These are phyloP conservation scores for Barnettozyma sp. DNA, from an alignment of 805 yeast species.

Conservation along the genomic window DNA sequence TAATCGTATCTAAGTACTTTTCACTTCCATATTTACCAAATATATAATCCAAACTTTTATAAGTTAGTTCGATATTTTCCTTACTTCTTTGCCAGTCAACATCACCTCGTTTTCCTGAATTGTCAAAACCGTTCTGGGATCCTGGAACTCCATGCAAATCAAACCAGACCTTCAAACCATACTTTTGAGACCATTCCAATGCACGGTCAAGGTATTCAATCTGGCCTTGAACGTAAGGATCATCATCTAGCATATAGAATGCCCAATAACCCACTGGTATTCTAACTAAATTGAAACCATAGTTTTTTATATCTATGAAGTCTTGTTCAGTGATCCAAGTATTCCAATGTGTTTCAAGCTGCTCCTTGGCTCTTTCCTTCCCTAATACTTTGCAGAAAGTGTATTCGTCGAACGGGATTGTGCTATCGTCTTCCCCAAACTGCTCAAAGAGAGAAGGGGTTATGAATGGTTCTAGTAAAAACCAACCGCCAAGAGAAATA, in stretches of 20 bases:
- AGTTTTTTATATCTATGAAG: slow-evolving; percentile 40
- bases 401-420: slow-evolving; percentile 56
- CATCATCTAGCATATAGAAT: slow-evolving; percentile 33
- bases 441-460: slow-evolving; percentile 54
- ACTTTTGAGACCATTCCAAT: slow-evolving; percentile 55
- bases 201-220: slow-evolving; percentile 57
- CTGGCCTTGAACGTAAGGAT: slow-evolving; percentile 65
- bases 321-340: slow-evolving; percentile 55
- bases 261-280: slow-evolving; percentile 85
- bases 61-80: slow-evolving; percentile 40
- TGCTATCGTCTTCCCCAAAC: slow-evolving; percentile 26
- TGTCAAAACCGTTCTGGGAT: slow-evolving; percentile 82
- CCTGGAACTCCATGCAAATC: slow-evolving; percentile 83
- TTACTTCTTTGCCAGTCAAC: slow-evolving; percentile 37
- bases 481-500: slow-evolving; percentile 66
- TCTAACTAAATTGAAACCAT: slow-evolving; percentile 64
- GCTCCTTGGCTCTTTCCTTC: slow-evolving; percentile 32
- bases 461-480: slow-evolving; percentile 63
- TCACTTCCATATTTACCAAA: slow-evolving; percentile 45
- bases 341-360: slow-evolving; percentile 48
- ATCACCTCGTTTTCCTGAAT: slow-evolving; percentile 55
- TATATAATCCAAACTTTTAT: slow-evolving; percentile 42
- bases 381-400: slow-evolving; percentile 46
- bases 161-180: slow-evolving; percentile 61
- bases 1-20: slow-evolving; percentile 47